These are phyloP conservation scores for Aspergillus ruber DNA, from an alignment of 2,329 filamentous ascomycete genomes.

Conservation along the genomic window DNA sequence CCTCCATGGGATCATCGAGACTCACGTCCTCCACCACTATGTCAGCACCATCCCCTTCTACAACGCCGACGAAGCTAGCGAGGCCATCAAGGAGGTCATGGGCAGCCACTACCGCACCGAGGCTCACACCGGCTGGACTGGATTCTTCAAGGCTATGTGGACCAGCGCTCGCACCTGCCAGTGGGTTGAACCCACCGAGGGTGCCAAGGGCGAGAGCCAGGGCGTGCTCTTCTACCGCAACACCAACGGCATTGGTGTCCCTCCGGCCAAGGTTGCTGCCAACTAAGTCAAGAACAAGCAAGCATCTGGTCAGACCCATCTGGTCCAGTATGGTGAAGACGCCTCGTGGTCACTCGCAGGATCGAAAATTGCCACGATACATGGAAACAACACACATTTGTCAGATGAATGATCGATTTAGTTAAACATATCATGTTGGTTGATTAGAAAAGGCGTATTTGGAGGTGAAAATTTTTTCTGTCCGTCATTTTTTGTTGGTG, in stretches of 20 bases:
- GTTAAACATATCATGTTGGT: conserved; percentile 1
- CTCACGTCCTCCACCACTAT: conserved; percentile 96
- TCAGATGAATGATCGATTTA: too few species aligned
- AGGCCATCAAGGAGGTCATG: conserved; percentile 93
- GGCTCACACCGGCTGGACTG: conserved; percentile 65
- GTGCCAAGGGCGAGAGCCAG: conserved; percentile 71
- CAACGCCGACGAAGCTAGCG: conserved; percentile 86
- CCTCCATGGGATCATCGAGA: conserved; percentile 94
- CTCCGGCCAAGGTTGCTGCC: conserved; percentile 40
- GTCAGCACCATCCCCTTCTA: conserved; percentile 95
- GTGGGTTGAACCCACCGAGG: conserved; percentile 90
- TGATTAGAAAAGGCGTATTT: conserved; percentile 5
- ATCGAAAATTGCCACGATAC: conserved; percentile 15
- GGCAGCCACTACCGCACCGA: conserved; percentile 89
- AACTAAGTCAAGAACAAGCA: conserved; percentile 19
- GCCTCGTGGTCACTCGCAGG: conserved; percentile 16
- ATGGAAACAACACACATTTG: conserved; percentile 2
- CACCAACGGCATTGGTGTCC: conserved; percentile 72
- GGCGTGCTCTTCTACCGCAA: conserved; percentile 94
- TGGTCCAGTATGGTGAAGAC: conserved; percentile 1
- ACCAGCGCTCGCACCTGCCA: conserved; percentile 80
- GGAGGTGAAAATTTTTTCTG: background rate
- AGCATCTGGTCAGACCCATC: conserved; percentile 4
- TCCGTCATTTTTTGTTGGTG: background rate
- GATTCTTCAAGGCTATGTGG: conserved; percentile 82